Conservation (phyloP, 306 rosid genomes). For the Vigna nakashimae region DNA sequence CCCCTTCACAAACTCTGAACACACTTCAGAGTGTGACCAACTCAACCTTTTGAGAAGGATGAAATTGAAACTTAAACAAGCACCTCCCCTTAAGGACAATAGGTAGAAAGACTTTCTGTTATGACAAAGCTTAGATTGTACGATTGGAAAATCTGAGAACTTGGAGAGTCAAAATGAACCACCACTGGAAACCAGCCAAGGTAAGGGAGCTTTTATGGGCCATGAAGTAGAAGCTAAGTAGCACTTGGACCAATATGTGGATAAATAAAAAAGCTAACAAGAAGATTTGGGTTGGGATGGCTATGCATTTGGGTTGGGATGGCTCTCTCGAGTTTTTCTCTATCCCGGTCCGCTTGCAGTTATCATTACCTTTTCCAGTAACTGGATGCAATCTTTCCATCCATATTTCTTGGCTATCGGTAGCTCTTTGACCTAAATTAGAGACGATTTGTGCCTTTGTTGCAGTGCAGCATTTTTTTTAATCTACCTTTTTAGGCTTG, state of each 20-base stretch:
- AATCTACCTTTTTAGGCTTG: background rate
- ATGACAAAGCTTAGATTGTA: background rate
- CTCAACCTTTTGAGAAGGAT: background rate
- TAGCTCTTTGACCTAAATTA: background rate
- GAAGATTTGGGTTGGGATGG: background rate
- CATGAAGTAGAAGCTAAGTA: background rate
- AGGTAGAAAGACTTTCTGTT: background rate
- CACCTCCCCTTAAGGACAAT: slow-evolving; percentile 1
- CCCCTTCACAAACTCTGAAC: background rate
- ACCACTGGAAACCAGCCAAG: background rate
- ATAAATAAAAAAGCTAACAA: background rate
- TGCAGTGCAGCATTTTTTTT: background rate
- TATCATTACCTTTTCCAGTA: background rate
- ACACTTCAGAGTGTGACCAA: background rate
- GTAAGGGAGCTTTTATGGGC: background rate
- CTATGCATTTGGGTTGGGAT: background rate
- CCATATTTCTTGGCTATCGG: background rate
- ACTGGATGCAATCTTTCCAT: background rate
- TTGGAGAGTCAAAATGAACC: background rate
- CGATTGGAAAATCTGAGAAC: background rate
- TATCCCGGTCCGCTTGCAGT: background rate
- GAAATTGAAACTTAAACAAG: background rate
- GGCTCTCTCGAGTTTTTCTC: background rate
- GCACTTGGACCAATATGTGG: background rate
- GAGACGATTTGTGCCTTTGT: background rate